phyloP scores from a whole-genome alignment of 83 land plant species.

The Thuja plicata region DNA sequence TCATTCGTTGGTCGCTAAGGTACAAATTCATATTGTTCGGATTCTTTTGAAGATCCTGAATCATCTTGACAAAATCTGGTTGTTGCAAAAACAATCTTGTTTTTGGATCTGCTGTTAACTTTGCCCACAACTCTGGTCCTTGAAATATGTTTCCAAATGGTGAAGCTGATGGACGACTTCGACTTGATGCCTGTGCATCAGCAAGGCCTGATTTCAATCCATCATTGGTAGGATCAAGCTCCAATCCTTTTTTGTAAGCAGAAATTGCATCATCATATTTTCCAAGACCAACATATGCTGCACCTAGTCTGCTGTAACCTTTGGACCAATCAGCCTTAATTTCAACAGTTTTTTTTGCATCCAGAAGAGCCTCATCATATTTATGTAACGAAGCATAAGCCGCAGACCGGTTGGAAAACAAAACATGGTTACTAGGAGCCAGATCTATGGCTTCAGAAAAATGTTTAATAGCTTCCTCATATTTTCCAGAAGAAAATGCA shows the following conservation, averaged over 20 bases:
- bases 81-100: constrained; percentile 76
- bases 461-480: constrained; percentile 66
- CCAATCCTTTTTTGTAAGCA: constrained; percentile 84
- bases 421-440: constrained; percentile 87
- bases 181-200: constrained; percentile 64
- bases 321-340: constrained; percentile 93
- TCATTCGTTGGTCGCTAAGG: constrained; percentile 79
- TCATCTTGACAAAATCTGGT: constrained; percentile 88
- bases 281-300: constrained; percentile 81
- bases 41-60: constrained; percentile 81
- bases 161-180: constrained; percentile 25
- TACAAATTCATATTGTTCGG: constrained; percentile 73
- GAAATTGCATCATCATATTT: constrained; percentile 60
- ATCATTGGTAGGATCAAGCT: constrained; percentile 80
- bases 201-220: constrained; percentile 84
- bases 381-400: constrained; percentile 86
- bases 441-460: constrained; percentile 87
- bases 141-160: constrained; percentile 80
- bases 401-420: constrained; percentile 97
- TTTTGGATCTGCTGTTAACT: constrained; percentile 77
- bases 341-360: constrained; percentile 90
- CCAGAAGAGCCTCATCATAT: constrained; percentile 76
- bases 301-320: constrained; percentile 94
- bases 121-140: constrained; percentile 96
- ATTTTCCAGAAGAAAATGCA: constrained; percentile 84